Base-by-base conservation (phyloP, 78 protist genomes). In the Dictyostelium purpureum region DNA sequence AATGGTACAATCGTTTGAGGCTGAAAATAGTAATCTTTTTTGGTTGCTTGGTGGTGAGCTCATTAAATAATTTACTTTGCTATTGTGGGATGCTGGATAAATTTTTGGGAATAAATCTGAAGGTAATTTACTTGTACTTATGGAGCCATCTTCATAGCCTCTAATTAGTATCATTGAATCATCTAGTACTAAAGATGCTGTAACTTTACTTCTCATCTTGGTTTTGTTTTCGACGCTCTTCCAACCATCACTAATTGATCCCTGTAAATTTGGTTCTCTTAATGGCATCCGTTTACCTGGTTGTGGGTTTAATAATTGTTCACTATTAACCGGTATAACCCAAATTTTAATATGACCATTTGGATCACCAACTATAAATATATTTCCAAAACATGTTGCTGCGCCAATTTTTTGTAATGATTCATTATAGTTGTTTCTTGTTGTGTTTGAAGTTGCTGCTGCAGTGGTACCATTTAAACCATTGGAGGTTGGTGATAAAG, bases 81-180 rank as follows among this genome's bases (percentile, higher is more conserved):
- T 51, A 33, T 43, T 52, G 33, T 85, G 92, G 26, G 92, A 52
- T 12, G n/a, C 31, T 4, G 66, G 31, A 21, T 85, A 79, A 16
- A 73, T 59, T 35, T 73, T 85, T 24, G 81, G 38, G 18, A 56
- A 61, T 16, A 85, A 35, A 61, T 85, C 92, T 6, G 80, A 59
- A 19, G 92, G 92, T 43, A 85, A 33, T 45, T 85, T 85, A 21
- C 75, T 56, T 31, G 92, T 85, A 59, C 92, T 85, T 5, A 85
- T 85, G 35, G 77, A 59, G 24, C 92, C 92, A 61, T 85, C 92
- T 37, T 85, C 88, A 21, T 85, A 73, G 31, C 92, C 92, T 24
- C 92, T 40, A 33, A 85, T 73, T 21, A 85, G 59, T 3, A 73
- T 11, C 82, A 85, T 70, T 24, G n/a, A 12, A 31, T 85, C 92